phyloP scores from a whole-genome alignment of 2,329 filamentous ascomycete genomes.

The Fulvia fulva region DNA sequence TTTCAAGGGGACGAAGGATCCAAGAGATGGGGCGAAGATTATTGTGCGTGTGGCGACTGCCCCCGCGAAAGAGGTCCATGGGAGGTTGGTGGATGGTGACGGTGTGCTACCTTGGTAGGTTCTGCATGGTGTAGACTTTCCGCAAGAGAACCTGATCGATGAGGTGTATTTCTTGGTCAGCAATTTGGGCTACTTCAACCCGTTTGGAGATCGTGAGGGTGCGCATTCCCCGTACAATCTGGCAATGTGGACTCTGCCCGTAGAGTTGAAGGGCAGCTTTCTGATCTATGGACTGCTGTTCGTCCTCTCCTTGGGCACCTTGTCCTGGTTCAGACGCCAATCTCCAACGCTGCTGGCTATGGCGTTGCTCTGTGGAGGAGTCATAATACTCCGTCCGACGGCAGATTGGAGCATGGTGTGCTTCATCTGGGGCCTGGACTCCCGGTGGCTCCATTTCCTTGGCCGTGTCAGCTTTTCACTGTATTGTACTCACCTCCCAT shows the following conservation, averaged over 20 bases:
- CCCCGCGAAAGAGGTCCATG: slow-evolving; percentile 27
- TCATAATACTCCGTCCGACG: slow-evolving; percentile 5
- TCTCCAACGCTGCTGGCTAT: slow-evolving; percentile 3
- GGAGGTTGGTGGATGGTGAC: slow-evolving; percentile 21
- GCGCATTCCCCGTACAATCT: slow-evolving; percentile 12
- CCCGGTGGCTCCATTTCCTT: slow-evolving; percentile 51
- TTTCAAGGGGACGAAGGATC: slow-evolving; percentile 24
- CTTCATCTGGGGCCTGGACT: slow-evolving; percentile 21
- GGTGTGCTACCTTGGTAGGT: slow-evolving; percentile 25
- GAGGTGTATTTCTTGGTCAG: not conserved
- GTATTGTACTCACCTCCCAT: slow-evolving; percentile 53
- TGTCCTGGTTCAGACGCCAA: not conserved
- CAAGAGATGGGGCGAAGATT: slow-evolving; percentile 29
- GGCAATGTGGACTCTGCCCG: slow-evolving; percentile 16
- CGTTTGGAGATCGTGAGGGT: slow-evolving; percentile 7
- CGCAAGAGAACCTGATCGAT: slow-evolving; percentile 8
- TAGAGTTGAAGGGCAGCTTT: slow-evolving; percentile 16
- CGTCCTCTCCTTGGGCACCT: slow-evolving; percentile 5
- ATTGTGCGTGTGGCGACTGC: slow-evolving; percentile 21
- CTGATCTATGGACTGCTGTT: slow-evolving; percentile 9
- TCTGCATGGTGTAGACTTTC: no score
- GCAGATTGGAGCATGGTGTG: slow-evolving; percentile 19
- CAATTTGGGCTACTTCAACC: slow-evolving; percentile 5
- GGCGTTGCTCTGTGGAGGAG: slow-evolving; percentile 8
- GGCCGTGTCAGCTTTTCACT: slow-evolving; percentile 58